These are phyloP conservation scores for Cadophora luteo-olivacea DNA, from an alignment of 2,329 filamentous ascomycete genomes.

Conservation along the genomic window DNA sequence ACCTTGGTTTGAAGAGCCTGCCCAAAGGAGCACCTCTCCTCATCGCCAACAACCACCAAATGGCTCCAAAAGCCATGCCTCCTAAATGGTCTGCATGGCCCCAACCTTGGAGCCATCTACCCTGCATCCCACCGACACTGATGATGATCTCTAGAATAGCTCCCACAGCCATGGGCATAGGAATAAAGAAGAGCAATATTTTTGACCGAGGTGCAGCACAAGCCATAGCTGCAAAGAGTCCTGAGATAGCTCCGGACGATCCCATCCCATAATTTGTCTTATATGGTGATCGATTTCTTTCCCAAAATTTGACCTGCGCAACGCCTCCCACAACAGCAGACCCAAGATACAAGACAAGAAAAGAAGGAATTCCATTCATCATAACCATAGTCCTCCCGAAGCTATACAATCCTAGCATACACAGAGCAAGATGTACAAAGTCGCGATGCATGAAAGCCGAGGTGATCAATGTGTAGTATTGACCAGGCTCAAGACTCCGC, in stretches of 20 bases:
- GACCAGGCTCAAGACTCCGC: constrained; percentile 27
- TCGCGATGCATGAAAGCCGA: constrained; percentile 44
- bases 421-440: constrained; percentile 40
- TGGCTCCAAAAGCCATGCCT: constrained; percentile 22
- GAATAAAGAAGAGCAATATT: constrained; percentile 24
- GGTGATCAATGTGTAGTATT: constrained; percentile 42
- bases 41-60: constrained; percentile 17
- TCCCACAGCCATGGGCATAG: constrained; percentile 25
- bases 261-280: constrained; percentile 20
- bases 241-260: constrained; percentile 28
- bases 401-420: constrained; percentile 42
- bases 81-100: constrained; percentile 34
- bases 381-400: constrained; percentile 36
- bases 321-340: constrained; percentile 28
- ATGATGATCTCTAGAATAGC: not conserved
- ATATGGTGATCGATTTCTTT: not conserved
- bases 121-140: constrained; percentile 24
- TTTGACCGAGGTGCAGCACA: constrained; percentile 7
- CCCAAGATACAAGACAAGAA: constrained; percentile 30
- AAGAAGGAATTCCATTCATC: constrained; percentile 19
- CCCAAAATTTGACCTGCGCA: constrained; percentile 23
- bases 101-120: constrained; percentile 20
- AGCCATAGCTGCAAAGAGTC: constrained; percentile 22
- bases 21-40: constrained; percentile 14
- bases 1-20: constrained; percentile 1